Base-by-base conservation (phyloP, 495 filamentous ascomycete species). In the Bathelium albidoporum region DNA sequence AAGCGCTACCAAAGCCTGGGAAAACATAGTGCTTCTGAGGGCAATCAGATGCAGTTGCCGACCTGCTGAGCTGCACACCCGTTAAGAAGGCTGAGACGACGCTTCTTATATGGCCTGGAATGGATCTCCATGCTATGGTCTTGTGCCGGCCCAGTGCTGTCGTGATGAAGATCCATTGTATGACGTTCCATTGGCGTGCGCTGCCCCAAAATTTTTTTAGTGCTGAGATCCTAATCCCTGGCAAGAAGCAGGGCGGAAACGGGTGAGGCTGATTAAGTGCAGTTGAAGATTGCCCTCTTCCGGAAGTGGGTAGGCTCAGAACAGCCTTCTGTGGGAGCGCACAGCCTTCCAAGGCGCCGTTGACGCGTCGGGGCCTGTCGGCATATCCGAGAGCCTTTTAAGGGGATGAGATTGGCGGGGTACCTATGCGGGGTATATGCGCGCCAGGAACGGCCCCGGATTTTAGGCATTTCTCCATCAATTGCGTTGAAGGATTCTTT, bases 11-110 rank as follows among this genome's bases (percentile, higher is more conserved):
- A 68, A 58, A 31, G 53, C 49, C 36, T 62, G 60, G 59, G 53
- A 64, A 28, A 68, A 45, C 66, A 68, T 68, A 20, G 43, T 63
- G 36, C 5, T 16, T 12, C 22, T 20, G 44, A 16, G 22, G n/a
- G n/a, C 10, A 5, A 18, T 49, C 44, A 12, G n/a, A 20, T 12
- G 10, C 10, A 20, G 10, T 20, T 20, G 22, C 5, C 10, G 44
- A 20, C 44, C 22, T 20, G 44, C 44, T 49, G 44, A 49, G n/a
- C 44, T 49, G 16, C 12, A 5, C 44, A 49, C 12, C 44, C 0
- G 5, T 5, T 20, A 5, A 5, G 44, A 16, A 20, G 1, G 44
- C 5, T n/a, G 49, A 55, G 22, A 29, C 49, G 20, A 24, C 49
- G 7, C 24, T 29, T 55, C 16, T 55, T 28, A 28, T 55, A 29